A percentile compares a stretch with the other conserved stretches of the same genome.
phyloP scores from a whole-genome alignment of 352 stramenopile species.

The Blastocystis sp. region DNA sequence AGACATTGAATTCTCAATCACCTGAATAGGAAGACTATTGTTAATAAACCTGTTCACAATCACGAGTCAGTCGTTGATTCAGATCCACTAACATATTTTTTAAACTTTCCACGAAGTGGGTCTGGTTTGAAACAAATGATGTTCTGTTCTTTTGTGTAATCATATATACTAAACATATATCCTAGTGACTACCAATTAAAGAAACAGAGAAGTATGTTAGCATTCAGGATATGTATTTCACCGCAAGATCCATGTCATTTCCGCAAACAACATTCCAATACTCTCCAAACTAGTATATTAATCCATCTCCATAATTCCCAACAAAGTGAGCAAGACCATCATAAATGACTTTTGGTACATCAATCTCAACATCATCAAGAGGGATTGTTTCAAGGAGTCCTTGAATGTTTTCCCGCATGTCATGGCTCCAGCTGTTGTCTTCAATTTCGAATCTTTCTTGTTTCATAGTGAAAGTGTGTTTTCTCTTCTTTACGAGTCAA shows the following conservation, averaged over 20 bases:
- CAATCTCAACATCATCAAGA: neutral
- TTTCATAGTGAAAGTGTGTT: conserved; percentile 27
- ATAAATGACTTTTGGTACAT: conserved; percentile 30
- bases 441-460: conserved; percentile 39
- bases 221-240: conserved; percentile 61
- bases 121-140: conserved; percentile 55
- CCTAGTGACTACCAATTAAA: neutral
- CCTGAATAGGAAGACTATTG: neutral
- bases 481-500: neutral
- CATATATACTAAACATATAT: conserved; percentile 32
- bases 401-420: neutral
- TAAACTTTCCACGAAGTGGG: conserved; percentile 15
- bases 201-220: neutral
- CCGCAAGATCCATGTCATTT: conserved; percentile 4
- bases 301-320: neutral
- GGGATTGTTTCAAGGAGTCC: conserved; percentile 7
- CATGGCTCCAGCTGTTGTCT: conserved; percentile 40
- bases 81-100: neutral
- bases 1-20: conserved; percentile 5
- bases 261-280: conserved; percentile 33
- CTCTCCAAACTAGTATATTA: neutral
- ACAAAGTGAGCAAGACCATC: conserved; percentile 4
- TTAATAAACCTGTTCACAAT: neutral
- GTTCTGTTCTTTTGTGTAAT: neutral
- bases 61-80: neutral